phyloP scores from a whole-genome alignment of 2,329 filamentous ascomycete species.

The Aspergillus udagawae region DNA sequence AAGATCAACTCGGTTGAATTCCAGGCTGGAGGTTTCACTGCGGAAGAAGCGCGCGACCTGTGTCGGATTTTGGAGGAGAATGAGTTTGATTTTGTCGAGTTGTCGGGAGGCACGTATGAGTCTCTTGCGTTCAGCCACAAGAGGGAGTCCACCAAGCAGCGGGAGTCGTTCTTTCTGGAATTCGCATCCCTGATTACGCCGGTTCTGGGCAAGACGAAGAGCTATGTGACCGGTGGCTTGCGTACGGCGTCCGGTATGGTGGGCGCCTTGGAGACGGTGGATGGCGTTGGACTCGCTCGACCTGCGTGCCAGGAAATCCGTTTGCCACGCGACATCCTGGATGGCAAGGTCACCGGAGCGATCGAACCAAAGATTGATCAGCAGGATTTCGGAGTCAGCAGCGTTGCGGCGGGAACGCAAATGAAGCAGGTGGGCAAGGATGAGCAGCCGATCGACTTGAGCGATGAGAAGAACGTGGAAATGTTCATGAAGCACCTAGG shows the following conservation, averaged over 20 bases:
- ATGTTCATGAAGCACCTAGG: conserved; percentile 44
- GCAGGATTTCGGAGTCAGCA: conserved; percentile 50
- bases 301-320: conserved; percentile 50
- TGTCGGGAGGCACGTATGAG: conserved; percentile 60
- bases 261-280: conserved; percentile 52
- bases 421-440: conserved; percentile 52
- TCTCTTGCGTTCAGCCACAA: conserved; percentile 49
- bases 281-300: conserved; percentile 58
- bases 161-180: conserved; percentile 59
- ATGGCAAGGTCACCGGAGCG: conserved; percentile 43
- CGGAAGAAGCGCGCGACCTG: conserved; percentile 49
- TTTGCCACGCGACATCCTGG: conserved; percentile 25
- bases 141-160: conserved; percentile 52
- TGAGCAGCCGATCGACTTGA: conserved; percentile 52
- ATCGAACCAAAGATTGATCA: conserved; percentile 48
- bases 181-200: conserved; percentile 54
- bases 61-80: conserved; percentile 29
- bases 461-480: conserved; percentile 45
- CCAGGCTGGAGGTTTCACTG: conserved; percentile 42
- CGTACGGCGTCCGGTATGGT: conserved; percentile 56
- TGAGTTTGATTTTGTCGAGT: conserved; percentile 50
- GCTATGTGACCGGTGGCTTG: conserved; percentile 58
- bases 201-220: conserved; percentile 49
- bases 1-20: conserved; percentile 60
- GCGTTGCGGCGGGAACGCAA: conserved; percentile 47